Evolutionary conservation across 495 filamentous ascomycete species (phyloP), one percentile per base, ranked within the genome.

Genomic region (Talaromyces thailandensis): DNA sequence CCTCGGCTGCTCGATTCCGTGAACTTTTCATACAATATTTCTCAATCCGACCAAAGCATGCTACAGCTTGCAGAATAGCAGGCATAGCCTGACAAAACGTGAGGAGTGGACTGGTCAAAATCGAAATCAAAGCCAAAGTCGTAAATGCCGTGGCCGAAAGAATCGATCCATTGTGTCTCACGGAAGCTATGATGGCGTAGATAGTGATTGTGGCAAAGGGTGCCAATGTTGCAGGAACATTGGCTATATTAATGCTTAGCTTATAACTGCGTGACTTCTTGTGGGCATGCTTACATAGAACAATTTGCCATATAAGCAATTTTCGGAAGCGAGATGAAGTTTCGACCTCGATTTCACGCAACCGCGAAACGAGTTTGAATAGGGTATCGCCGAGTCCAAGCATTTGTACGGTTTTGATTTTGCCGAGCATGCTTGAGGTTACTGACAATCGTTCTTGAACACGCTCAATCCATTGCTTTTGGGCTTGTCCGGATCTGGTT

Each of bases 31-130:
- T 68, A n/a, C 88, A 68, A 63, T 84, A 89, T 6, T 75, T 69
- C 60, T 87, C 83, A 16, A 88, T 85, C 1, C 86, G 76, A 24
- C 69, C 66, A 55, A 88, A 80, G 59, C 84, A 86, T 7, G 83
- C 83, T 2, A 83, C 66, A 1, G 79, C 81, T 4, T 79, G 81
- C 16, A 80, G 69, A 28, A 85, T 76, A 6, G 65, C 67, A 59
- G 84, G 81, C 11, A 88, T 67, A 7, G 74, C 73, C 72, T 83
- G 81, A 52, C 88, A 82, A 23, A 89, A 66, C 1, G 66, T 73
- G 8, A 77, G 63, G 0, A 87, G 71, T 0, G 87, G 87, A 12
- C 76, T 73, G 1, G 84, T 73, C 9, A 88, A 68, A 6, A 89
- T 76, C 0, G 81, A 71, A 61, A 88, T 83, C 1, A 88, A 80